Base-by-base conservation (phyloP, 2,329 filamentous ascomycete genomes). In the Chrysosporium queenslandicum region DNA sequence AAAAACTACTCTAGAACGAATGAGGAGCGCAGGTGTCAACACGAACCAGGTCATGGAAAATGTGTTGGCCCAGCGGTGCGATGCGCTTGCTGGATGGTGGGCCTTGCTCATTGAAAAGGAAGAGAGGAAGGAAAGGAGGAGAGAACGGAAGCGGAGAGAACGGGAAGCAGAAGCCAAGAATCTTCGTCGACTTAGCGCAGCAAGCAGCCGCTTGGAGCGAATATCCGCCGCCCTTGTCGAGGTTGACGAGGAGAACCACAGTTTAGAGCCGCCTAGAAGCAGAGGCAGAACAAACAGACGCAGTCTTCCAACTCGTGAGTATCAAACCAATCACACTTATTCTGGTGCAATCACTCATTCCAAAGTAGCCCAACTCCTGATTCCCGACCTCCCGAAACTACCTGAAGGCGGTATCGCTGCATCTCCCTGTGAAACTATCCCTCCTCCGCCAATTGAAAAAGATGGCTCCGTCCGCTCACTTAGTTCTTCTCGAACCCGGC, bases 21-120 rank as follows among this genome's bases (percentile, higher is more conserved):
- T 98, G 90, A 85, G 87, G 54, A 87, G 86, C 58, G 89, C 92
- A 4, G 92, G 92, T 0, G 89, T 97, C 21, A 87, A 97, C 63
- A 92, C 94, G 54, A 92, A 98, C 64, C 79, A 85, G 55, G 87
- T 98, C 6, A 91, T 97, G 57, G 91, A 97, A 65, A 94, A 92
- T 61, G 92, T 98, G 2, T 70, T 95, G 32, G 81, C 89, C 3
- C 88, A 95, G 66, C 80, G 87, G 58, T 97, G 92, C 64, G 91
- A 98, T 68, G 79, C 85, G 4, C 73, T 98, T 46, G 87, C 89
- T 47, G 92, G 92, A 4, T 98, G 92, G 92, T 98, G 92, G 92
- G 86, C 87, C 2, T 70, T 98, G 25, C 72, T 98, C 36, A 81
- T 97, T 8, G 92, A 97, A 64, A 98, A 97, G 66, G 92, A 98